Percentiles rank a stretch among this genome's conserved stretches.
Evolutionary conservation across 345 rosid genomes (phyloP).

Genomic region (Populus euphratica): DNA sequence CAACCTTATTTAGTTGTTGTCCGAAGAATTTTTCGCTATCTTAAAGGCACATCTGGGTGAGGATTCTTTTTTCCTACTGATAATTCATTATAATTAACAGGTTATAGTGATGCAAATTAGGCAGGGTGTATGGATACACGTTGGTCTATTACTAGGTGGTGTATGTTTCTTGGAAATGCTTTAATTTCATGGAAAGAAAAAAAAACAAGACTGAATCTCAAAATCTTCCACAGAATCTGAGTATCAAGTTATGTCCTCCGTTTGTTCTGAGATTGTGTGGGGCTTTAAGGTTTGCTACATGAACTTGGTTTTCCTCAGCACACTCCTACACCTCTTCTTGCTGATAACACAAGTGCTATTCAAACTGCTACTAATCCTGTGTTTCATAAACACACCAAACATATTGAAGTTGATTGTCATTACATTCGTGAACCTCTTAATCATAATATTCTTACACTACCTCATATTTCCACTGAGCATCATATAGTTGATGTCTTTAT

Average conservation of each 20-base stretch:
- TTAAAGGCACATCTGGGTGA: neutral
- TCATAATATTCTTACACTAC: too few relatives aligned
- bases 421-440: too few relatives aligned
- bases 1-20: neutral
- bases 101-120: neutral
- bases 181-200: too few relatives aligned
- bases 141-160: neutral
- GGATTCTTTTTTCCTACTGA: neutral
- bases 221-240: neutral
- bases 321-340: neutral
- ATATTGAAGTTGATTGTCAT: too few relatives aligned
- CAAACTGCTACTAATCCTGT: neutral
- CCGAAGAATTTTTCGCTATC: too few relatives aligned
- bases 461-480: too few relatives aligned
- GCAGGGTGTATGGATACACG: neutral
- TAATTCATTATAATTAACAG: neutral
- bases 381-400: too few relatives aligned
- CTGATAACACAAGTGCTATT: too few relatives aligned
- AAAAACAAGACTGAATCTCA: too few relatives aligned
- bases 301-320: neutral
- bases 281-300: neutral
- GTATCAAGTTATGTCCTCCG: neutral
- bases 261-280: neutral
- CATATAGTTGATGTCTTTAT: fast-evolving
- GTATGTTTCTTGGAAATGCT: neutral